Percentiles rank a stretch among this genome's conserved stretches.
These are phyloP conservation scores for Cinnamomum micranthum DNA, from an alignment of 164 flowering plant species.

Conservation along the genomic window DNA sequence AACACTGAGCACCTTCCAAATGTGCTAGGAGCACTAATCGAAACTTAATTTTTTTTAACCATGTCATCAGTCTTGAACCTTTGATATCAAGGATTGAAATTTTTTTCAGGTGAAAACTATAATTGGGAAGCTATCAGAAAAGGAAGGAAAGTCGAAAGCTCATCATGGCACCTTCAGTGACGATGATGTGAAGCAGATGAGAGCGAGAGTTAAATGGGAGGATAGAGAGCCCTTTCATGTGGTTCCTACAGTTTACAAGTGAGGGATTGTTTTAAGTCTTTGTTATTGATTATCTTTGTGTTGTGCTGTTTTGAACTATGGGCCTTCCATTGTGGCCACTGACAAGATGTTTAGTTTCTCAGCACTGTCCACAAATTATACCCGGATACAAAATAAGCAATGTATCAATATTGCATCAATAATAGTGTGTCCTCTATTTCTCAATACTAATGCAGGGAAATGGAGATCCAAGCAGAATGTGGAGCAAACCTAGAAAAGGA, in stretches of 20 bases:
- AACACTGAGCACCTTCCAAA: too few species aligned
- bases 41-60: too few species aligned
- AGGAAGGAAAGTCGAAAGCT: constrained; percentile 53
- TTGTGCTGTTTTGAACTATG: not conserved
- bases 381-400: too few species aligned
- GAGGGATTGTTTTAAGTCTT: not conserved
- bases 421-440: not conserved
- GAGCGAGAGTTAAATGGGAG: constrained; percentile 40
- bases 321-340: not conserved
- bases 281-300: not conserved
- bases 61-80: too few species aligned
- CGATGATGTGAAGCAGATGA: constrained; percentile 37
- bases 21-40: too few species aligned
- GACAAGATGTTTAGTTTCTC: too few species aligned
- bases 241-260: constrained; percentile 41
- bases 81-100: not conserved
- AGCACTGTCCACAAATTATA: too few species aligned
- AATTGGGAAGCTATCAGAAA: constrained; percentile 46
- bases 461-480: constrained; percentile 31
- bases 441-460: constrained; percentile 30
- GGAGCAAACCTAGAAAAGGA: constrained; percentile 40
- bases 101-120: constrained; percentile 37
- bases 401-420: too few species aligned
- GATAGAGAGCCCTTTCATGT: constrained; percentile 47
- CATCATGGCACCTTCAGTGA: constrained; percentile 52